These are phyloP conservation scores for Moesziomyces parantarcticus DNA, from an alignment of 1,284 basidiomycete species.

Conservation along the genomic window DNA sequence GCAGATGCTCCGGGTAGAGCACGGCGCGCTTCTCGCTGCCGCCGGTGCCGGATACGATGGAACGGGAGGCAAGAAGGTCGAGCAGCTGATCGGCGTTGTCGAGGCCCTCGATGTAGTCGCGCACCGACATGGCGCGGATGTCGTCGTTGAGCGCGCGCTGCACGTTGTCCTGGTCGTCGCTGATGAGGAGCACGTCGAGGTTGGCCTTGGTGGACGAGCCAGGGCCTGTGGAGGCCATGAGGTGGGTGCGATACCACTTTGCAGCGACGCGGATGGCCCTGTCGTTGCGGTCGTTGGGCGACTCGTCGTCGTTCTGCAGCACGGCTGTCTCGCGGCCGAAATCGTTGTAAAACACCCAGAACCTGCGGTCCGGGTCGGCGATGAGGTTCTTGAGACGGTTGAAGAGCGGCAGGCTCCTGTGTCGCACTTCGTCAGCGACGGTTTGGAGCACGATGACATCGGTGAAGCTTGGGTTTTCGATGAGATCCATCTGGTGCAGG, in stretches of 20 bases:
- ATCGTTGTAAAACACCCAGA: constrained; percentile 64
- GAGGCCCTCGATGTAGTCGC: constrained; percentile 64
- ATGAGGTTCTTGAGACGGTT: constrained; percentile 71
- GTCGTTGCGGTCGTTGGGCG: constrained; percentile 66
- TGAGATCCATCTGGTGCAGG: constrained; percentile 75
- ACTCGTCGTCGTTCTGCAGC: constrained; percentile 51
- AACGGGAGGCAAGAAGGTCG: constrained; percentile 61
- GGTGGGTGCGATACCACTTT: constrained; percentile 61
- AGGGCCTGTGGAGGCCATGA: constrained; percentile 39
- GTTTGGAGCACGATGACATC: constrained; percentile 85
- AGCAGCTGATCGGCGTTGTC: constrained; percentile 56
- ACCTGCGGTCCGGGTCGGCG: constrained; percentile 63
- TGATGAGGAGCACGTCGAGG: constrained; percentile 62
- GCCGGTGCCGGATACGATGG: constrained; percentile 29
- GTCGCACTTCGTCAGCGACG: constrained; percentile 93
- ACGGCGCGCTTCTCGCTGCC: constrained; percentile 45
- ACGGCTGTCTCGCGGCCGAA: constrained; percentile 56
- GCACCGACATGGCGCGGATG: constrained; percentile 57
- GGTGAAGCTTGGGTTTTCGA: constrained; percentile 60
- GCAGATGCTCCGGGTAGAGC: constrained; percentile 77
- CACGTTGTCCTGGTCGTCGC: constrained; percentile 88
- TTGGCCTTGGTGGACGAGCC: constrained; percentile 40
- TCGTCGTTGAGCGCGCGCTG: constrained; percentile 70
- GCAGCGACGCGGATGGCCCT: constrained; percentile 61
- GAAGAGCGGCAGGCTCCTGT: constrained; percentile 90